phyloP scores from a whole-genome alignment of 306 rosid species.

The Gastrolobium villosum region DNA sequence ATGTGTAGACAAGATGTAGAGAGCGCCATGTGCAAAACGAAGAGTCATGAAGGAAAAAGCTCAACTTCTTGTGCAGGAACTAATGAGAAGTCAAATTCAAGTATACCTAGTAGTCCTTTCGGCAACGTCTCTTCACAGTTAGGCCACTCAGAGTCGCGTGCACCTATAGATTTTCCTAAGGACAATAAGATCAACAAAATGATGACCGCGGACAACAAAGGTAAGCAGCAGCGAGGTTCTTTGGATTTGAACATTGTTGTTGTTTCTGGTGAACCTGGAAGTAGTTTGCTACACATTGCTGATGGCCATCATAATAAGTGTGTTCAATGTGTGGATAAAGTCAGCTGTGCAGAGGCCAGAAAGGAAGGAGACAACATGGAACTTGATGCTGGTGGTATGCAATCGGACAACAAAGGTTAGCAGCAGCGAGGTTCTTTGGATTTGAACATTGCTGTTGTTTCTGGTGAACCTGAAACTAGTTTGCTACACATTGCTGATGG shows the following conservation, averaged over 20 bases:
- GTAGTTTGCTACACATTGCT: no score
- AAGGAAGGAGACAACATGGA: no score
- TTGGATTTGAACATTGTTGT: no score
- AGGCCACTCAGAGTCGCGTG: conserved; percentile 60
- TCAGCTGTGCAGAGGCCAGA: no score
- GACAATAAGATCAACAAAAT: conserved; percentile 37
- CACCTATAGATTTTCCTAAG: conserved; percentile 48
- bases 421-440: conserved; percentile 54
- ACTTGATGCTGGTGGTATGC: no score
- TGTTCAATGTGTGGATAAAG: no score
- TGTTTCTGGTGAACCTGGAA: no score
- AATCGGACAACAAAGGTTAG: no score
- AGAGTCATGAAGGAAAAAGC: conserved; percentile 49
- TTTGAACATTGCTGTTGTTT: conserved; percentile 59
- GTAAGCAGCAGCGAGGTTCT: no score
- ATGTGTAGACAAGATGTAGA: conserved; percentile 45
- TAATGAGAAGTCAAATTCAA: conserved; percentile 57
- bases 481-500: conserved; percentile 44
- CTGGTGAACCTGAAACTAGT: conserved; percentile 56
- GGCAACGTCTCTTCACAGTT: no score
- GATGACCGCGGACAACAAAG: conserved; percentile 47
- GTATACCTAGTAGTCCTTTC: no score
- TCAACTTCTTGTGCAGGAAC: conserved; percentile 50
- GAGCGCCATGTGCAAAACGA: conserved; percentile 45
- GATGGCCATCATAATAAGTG: no score